A percentile compares a stretch with the other conserved stretches of the same genome.
Conservation (phyloP, 495 filamentous ascomycete species). For the Xylaria castorea region DNA sequence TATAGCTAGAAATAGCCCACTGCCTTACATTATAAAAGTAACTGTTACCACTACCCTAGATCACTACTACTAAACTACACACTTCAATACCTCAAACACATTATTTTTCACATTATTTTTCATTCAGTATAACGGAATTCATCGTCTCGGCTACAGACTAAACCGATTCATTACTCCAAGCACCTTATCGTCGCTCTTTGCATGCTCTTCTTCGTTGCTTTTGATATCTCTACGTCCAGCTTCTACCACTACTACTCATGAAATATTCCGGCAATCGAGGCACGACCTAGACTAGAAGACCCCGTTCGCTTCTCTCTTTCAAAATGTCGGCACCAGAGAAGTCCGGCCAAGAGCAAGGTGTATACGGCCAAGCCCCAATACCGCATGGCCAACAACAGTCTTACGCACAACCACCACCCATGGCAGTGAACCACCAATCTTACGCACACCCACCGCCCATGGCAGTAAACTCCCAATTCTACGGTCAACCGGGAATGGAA, state of each 20-base stretch:
- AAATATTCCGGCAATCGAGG: background rate
- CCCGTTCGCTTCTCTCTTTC: background rate
- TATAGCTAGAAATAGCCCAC: too few species aligned
- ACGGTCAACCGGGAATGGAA: conserved; percentile 27
- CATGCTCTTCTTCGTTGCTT: background rate
- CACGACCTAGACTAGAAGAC: background rate
- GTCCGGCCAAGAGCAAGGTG: conserved; percentile 24
- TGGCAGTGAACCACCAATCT: conserved; percentile 17
- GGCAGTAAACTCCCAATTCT: background rate
- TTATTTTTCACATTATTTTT: too few species aligned
- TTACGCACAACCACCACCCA: background rate
- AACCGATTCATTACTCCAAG: too few species aligned
- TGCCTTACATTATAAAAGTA: too few species aligned
- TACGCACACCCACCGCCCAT: conserved; percentile 27
- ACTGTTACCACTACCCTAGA: too few species aligned
- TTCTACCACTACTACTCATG: background rate
- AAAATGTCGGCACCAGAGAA: conserved; percentile 34
- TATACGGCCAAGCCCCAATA: conserved; percentile 24
- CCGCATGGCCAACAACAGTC: background rate
- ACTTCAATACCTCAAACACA: too few species aligned
- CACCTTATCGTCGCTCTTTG: too few species aligned
- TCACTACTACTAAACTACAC: too few species aligned
- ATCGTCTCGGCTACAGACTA: too few species aligned
- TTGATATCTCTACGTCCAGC: background rate
- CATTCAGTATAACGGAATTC: too few species aligned